Evolutionary conservation across 805 yeast genomes (phyloP), one percentile per base, ranked within the genome.

Genomic region (Candida koratica): DNA sequence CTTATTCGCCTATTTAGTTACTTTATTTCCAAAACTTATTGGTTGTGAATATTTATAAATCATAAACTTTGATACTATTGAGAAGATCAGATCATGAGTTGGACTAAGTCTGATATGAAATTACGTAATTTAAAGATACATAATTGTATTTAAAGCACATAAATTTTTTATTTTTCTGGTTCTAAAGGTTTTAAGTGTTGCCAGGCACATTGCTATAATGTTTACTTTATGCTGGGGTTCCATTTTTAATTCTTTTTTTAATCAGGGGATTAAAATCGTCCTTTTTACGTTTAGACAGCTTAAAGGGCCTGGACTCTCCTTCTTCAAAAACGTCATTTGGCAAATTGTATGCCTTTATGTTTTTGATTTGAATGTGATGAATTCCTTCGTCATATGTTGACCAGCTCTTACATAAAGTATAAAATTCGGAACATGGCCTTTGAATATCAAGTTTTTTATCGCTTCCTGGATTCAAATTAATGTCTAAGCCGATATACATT

Each of bases 361-460:
- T 33, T 83, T 86, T 50, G 78, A 84, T 52, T 79, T 81, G 49
- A 42, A 90, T 67, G 16, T 78, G 66, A 50, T 79, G 70, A 7
- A 70, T 58, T 28, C 77, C 74, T 36, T 77, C 81, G 46, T 82
- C 75, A 50, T 76, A 93, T 25, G 70, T 69, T 14, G 69, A 69
- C 78, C 90, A 85, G 22, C 77, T 71, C 45, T 85, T 79, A 59
- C 97, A 86, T 6, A 86, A 61, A 28, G 73, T 79, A 61, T 75
- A 87, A 56, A 90, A 93, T 42, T 93, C 97, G 14, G 85, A 73
- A 55, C 97, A 89, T 13, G 96, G 96, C 44, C 79, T 75, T 50
- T 84, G 95, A 39, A 90, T 81, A 56, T 88, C 96, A 47, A 89
- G 71, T 48, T 79, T 75, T 29, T 38, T 46, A 19, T 11, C 19